These are phyloP conservation scores for Aspergillus felis DNA, from an alignment of 2,329 filamentous ascomycete species.

Conservation along the genomic window DNA sequence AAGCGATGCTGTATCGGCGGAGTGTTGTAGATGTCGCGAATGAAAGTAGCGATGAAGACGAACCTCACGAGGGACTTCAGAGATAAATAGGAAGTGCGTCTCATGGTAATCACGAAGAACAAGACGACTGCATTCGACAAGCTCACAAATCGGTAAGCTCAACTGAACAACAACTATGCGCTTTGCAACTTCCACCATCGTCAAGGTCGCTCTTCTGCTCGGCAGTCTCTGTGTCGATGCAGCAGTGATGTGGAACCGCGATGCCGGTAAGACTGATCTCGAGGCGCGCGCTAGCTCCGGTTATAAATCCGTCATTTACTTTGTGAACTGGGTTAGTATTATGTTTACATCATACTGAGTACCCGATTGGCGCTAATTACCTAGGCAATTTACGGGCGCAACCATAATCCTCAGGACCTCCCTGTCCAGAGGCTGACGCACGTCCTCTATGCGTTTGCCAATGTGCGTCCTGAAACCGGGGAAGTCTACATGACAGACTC, in stretches of 20 bases:
- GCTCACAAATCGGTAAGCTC: background rate
- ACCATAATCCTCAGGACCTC: constrained; percentile 81
- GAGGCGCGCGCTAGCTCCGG: background rate
- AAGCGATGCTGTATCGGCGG: background rate
- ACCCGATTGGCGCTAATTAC: background rate
- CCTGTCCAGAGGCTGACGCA: constrained; percentile 80
- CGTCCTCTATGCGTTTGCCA: constrained; percentile 86
- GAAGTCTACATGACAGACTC: constrained; percentile 72
- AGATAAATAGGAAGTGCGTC: background rate
- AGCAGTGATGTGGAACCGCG: background rate
- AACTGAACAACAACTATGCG: background rate
- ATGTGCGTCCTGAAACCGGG: constrained; percentile 66
- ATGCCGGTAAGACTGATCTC: background rate
- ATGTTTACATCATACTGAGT: background rate
- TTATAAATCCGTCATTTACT: constrained; percentile 37
- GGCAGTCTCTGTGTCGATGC: background rate
- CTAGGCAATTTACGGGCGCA: constrained; percentile 77
- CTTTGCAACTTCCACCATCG: background rate
- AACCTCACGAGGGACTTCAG: no score
- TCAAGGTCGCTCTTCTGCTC: background rate
- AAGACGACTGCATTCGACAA: background rate
- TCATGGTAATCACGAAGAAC: background rate
- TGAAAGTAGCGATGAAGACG: background rate
- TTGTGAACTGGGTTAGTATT: constrained; percentile 42
- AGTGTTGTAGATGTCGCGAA: background rate